Evolutionary conservation across 2,329 filamentous ascomycete species (phyloP), one percentile per base, ranked within the genome.

Genomic region (Penicillium sp.): DNA sequence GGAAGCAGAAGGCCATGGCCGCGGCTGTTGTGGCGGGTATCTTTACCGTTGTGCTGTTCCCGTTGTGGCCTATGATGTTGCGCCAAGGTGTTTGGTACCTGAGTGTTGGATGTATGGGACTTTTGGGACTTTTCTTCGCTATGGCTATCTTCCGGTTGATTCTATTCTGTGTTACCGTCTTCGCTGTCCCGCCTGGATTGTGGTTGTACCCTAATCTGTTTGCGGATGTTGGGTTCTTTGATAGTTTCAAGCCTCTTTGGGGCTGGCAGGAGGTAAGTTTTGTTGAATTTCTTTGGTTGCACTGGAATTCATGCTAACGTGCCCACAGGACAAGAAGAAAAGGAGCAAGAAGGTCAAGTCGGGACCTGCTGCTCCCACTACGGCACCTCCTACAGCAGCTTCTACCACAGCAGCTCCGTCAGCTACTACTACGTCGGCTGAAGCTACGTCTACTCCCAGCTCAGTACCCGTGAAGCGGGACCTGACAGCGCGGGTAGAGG

Each of bases 201-300:
- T 99, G 95, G 95, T 83, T 99, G 45, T 99, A 93, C 78, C 95
- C 95, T 49, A 99, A 99, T 72, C 80, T 99, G 21, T 99, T 97
- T 81, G 95, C 99, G 75, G 95, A 99, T 72, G 95, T 99, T 27
- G 96, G 93, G 8, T 98, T 99, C 79, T 89, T 99, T 76, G 95
- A 99, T 74, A 96, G 91, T 70, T 99, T 99, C 84, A 89, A 89
- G 71, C 95, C 95, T 21, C 78, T 96, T 6, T 99, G 95, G 93
- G 95, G 92, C 59, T 99, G 95, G 95, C 95, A 99, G 75, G 93
- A 96, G 85, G 92, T 96, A 72, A 76, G 85, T 76, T 55, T 44
- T 54, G 27, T 29, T 9, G 14, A 27, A 8, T 16, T 9, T 42
- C 13, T 8, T 10, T 33, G 4, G 4, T 48, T 29, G 13, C 27